These are phyloP conservation scores for Solidago caesia DNA, from an alignment of 129 eudicot species.

Conservation along the genomic window DNA sequence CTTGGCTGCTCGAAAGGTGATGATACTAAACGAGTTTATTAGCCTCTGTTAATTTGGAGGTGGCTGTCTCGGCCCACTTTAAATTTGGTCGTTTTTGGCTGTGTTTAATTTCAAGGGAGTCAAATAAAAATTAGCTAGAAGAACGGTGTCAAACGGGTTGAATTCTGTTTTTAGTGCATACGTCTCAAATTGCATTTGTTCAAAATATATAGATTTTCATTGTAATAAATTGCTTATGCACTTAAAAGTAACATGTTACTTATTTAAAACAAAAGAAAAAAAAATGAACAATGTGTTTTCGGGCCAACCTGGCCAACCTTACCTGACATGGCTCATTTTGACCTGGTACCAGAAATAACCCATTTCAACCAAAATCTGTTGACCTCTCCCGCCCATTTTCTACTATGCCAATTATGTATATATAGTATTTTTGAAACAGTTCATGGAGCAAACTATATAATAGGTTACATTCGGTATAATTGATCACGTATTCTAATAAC, in stretches of 20 bases:
- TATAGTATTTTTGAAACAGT: not conserved
- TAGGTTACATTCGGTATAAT: not conserved
- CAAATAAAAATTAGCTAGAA: too few relatives aligned
- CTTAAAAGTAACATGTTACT: not conserved
- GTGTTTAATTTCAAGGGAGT: too few relatives aligned
- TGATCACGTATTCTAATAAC: too few relatives aligned
- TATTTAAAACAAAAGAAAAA: not conserved
- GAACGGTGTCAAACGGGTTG: too few relatives aligned
- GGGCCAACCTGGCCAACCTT: not conserved
- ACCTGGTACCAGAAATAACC: not conserved
- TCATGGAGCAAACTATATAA: not conserved
- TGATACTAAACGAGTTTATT: not conserved
- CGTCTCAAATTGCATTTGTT: not conserved
- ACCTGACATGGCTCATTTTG: not conserved
- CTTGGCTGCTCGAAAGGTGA: constrained; percentile 96
- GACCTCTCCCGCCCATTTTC: not conserved
- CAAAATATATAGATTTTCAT: not conserved
- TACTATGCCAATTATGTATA: not conserved
- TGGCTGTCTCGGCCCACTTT: not conserved
- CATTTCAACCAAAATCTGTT: not conserved
- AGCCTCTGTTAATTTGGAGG: not conserved
- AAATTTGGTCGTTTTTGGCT: not conserved
- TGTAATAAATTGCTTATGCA: not conserved
- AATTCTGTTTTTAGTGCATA: not conserved
- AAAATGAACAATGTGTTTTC: not conserved